phyloP scores from a whole-genome alignment of 164 flowering plant genomes.

The Vitis labrusca region DNA sequence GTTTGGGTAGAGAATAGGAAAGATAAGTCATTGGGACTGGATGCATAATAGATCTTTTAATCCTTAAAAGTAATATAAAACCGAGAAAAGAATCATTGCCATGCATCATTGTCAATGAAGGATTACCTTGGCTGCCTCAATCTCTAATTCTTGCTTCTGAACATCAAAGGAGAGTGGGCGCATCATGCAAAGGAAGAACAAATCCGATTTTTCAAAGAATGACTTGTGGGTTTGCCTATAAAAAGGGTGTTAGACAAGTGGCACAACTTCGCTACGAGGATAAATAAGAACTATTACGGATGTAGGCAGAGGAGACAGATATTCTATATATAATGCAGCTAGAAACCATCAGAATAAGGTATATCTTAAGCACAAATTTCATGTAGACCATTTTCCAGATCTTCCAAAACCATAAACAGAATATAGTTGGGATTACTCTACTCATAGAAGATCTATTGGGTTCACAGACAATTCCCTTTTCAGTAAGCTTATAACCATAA shows the following conservation, averaged over 20 bases:
- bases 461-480: neutral
- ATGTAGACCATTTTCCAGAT: neutral
- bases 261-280: neutral
- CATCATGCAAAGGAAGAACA: conserved; percentile 29
- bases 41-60: too few relatives aligned
- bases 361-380: neutral
- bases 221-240: conserved; percentile 27
- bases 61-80: too few relatives aligned
- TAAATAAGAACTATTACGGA: neutral
- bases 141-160: conserved; percentile 24
- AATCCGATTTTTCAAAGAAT: conserved; percentile 30
- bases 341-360: neutral
- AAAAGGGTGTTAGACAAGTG: neutral
- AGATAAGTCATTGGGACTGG: too few relatives aligned
- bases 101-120: neutral
- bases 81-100: too few relatives aligned
- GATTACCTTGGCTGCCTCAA: conserved; percentile 33
- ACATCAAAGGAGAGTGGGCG: conserved; percentile 25
- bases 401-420: neutral
- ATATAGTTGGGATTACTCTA: neutral
- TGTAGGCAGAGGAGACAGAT: neutral
- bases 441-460: neutral
- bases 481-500: neutral
- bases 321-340: neutral
- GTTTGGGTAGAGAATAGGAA: too few relatives aligned